Base-by-base conservation (phyloP, 495 filamentous ascomycete genomes). In the Aspergillus homomorphus region DNA sequence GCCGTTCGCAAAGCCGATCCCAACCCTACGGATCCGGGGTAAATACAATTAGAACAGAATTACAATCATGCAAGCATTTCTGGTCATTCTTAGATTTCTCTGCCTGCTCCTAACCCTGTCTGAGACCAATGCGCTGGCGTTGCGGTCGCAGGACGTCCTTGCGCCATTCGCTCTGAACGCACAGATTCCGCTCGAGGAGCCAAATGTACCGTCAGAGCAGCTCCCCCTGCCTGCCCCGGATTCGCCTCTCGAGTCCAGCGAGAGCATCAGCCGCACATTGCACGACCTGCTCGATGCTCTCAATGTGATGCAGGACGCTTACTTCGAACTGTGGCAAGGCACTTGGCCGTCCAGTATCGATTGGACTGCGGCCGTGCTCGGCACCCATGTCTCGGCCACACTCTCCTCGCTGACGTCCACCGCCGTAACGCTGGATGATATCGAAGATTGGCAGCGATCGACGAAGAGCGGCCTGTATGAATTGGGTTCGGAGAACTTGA, bases 321-420 rank as follows among this genome's bases (percentile, higher is more conserved):
- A 88, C 71, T 98, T 95, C 69, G 77, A 85, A 53, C 69, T 87
- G 24, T 88, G 88, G 82, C 68, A 87, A 15, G 92, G 91, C 22
- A 91, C 82, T 16, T 98, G 92, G 91, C 91, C 94, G 10, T 76
- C 75, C 10, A 82, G 88, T 16, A 96, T 96, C 60, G 94, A 98
- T 78, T 98, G 93, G 93, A 98, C 93, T 1, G 86, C 87, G 6
- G 93, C 94, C 1, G 90, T 97, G 4, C 75, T 93, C 67, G 86
- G 87, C 33, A 95, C 93, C 0, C 85, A 94, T 52, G 72, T 97
- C 51, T 87, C 88, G 0, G 87, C 84, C 18, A 77, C 86, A 0
- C 77, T 93, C 2, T 75, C 77, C 16, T 82, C 87, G 18, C 73
- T 96, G 57, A 84, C 89, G 5, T 66, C 69, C 20, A 48, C 70